Base-by-base conservation (phyloP, 345 rosid genomes). In the Euphorbia tirucalli region DNA sequence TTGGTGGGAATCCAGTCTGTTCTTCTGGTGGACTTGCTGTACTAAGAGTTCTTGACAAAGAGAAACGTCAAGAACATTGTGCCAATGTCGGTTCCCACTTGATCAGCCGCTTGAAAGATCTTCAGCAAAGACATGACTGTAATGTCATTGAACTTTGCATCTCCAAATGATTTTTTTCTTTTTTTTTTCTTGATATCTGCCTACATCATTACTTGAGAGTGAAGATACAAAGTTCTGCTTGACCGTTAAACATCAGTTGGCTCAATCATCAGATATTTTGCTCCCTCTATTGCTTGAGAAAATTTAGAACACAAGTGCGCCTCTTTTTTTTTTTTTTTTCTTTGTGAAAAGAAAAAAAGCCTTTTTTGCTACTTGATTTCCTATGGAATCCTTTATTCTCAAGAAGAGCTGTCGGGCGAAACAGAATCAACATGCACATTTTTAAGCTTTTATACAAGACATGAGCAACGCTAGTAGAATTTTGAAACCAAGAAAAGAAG, bases 1-100 rank as follows among this genome's bases (percentile, higher is more conserved):
- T 85, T 74, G 98, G 99, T n/a, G 98, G 99, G 22, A 92, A 93
- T 78, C 99, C 98, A 4, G 96, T 95, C 24, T 95, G 99, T 75
- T 92, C 97, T 83, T 98, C 90, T 60, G 94, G 93, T 77, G 99
- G 98, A 75, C 97, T 78, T 79, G 96, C 98, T 7, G 98, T 95
- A 60, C 85, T 95, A 68, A 89, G 88, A 65, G 98, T 93, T 74
- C 65, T 93, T n/a, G 99, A 93, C 67, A 82, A 83, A 78, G 99
- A 95, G 79, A 90, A 85, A 75, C 94, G 92, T 31, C 99, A 93
- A 85, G 79, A 80, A 44, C 97, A 95, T 71, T 88, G 98, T 80
- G 88, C 88, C 71, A 75, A 79, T 48, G 83, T 95, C 32, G 99
- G 99, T 54, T 83, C 93, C 24, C 89, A 93, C 84, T 75, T 92